Evolutionary conservation across 2,329 filamentous ascomycete species (phyloP).

Genomic region (Trichophyton schoenleinii): DNA sequence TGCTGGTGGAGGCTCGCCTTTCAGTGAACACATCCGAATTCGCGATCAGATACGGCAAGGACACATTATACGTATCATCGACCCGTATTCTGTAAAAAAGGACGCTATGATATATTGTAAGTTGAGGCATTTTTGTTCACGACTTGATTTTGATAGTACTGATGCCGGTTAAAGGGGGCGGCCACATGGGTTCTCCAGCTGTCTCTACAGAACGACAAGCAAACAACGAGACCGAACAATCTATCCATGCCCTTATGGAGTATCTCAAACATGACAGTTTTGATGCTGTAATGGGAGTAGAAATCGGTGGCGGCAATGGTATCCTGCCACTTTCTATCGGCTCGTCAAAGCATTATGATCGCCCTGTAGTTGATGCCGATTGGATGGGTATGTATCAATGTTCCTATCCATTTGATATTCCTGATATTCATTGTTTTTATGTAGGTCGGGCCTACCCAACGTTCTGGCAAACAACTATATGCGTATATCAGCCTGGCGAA

Average conservation of each 20-base stretch:
- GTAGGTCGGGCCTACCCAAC: constrained; percentile 35
- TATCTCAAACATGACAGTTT: constrained; percentile 34
- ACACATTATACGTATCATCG: constrained; percentile 30
- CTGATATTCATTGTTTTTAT: constrained; percentile 14
- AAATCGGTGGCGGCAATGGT: constrained; percentile 57
- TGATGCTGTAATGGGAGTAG: constrained; percentile 49
- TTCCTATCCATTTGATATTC: background rate
- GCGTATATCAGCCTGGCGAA: constrained; percentile 29
- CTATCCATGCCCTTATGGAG: constrained; percentile 40
- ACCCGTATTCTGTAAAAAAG: constrained; percentile 33
- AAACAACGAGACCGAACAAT: constrained; percentile 40
- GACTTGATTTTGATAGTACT: background rate
- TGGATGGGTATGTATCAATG: constrained; percentile 30
- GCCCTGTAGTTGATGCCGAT: constrained; percentile 36
- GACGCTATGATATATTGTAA: constrained; percentile 34
- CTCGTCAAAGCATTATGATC: constrained; percentile 40
- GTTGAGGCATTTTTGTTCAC: constrained; percentile 21
- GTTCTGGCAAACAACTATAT: constrained; percentile 35
- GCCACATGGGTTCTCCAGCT: constrained; percentile 47
- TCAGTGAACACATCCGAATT: constrained; percentile 33
- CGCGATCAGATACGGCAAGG: constrained; percentile 30
- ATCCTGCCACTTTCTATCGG: constrained; percentile 47
- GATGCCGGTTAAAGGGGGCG: constrained; percentile 33
- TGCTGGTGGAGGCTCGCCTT: constrained; percentile 38
- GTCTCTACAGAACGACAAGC: constrained; percentile 49